Evolutionary conservation across 1,284 basidiomycete species (phyloP).

Genomic region (Psilocybe mexicana): DNA sequence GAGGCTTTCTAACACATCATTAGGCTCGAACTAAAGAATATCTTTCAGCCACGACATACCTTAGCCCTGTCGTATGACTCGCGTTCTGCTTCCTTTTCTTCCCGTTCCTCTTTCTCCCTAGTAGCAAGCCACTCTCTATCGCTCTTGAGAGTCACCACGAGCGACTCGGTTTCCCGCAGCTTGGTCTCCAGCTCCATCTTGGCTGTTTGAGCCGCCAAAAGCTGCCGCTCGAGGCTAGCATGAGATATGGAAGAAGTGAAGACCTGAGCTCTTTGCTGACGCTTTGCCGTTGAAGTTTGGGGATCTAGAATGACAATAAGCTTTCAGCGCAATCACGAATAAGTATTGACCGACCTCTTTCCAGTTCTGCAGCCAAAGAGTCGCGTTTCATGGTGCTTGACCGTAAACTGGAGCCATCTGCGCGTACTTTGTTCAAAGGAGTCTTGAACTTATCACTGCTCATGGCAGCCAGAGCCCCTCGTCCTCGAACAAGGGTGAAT

Average conservation of each 20-base stretch:
- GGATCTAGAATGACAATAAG: constrained; percentile 43
- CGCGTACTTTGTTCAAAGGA: constrained; percentile 19
- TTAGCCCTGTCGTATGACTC: constrained; percentile 50
- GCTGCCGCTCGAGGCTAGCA: constrained; percentile 60
- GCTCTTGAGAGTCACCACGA: constrained; percentile 60
- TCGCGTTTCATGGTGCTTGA: constrained; percentile 51
- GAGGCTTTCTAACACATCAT: constrained; percentile 32
- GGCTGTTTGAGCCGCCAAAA: constrained; percentile 55
- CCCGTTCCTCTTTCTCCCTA: constrained; percentile 56
- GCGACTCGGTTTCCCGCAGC: constrained; percentile 57
- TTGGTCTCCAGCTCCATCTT: constrained; percentile 64
- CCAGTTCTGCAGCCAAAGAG: constrained; percentile 64
- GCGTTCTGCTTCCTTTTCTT: constrained; percentile 59
- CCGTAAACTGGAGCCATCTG: constrained; percentile 14
- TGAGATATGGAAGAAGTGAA: constrained; percentile 60
- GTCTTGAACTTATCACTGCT: constrained; percentile 19
- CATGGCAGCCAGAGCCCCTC: background rate
- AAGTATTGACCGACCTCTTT: constrained; percentile 46
- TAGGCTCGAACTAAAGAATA: constrained; percentile 8
- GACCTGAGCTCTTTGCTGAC: constrained; percentile 59
- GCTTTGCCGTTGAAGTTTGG: constrained; percentile 58
- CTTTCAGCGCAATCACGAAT: background rate
- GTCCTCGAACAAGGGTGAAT: background rate
- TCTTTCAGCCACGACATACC: constrained; percentile 37
- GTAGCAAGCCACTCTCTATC: constrained; percentile 65